Evolutionary conservation across 2,329 filamentous ascomycete species (phyloP).

Genomic region (Neofusicoccum kwambonambiense): DNA sequence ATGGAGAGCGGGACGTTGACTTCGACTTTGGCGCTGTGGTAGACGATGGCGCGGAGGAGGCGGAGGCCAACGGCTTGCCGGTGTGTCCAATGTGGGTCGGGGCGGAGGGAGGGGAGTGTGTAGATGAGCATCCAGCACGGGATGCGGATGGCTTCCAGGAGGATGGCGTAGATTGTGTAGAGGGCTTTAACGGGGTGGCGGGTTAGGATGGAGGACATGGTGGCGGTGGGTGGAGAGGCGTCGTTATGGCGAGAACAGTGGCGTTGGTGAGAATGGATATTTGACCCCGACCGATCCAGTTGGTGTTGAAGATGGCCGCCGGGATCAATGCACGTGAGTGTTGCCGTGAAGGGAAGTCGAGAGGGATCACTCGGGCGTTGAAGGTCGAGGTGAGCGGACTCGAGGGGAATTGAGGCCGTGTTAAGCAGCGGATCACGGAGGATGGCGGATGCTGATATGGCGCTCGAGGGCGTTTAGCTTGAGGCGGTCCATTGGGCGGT

Average conservation of each 20-base stretch:
- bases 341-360: not conserved
- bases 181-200: constrained; percentile 42
- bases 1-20: constrained; percentile 33
- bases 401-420: not conserved
- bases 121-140: constrained; percentile 44
- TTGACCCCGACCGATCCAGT: not conserved
- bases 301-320: not conserved
- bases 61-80: constrained; percentile 38
- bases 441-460: not conserved
- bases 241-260: not conserved
- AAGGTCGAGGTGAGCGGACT: no score
- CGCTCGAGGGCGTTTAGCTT: no score
- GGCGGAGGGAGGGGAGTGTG: constrained; percentile 34
- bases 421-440: not conserved
- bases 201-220: constrained; percentile 21
- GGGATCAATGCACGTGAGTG: not conserved
- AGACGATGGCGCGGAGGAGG: constrained; percentile 33
- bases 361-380: not conserved
- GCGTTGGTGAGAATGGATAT: not conserved
- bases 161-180: constrained; percentile 37
- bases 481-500: no score
- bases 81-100: constrained; percentile 40
- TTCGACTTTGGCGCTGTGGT: constrained; percentile 33
- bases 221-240: not conserved
- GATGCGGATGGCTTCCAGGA: constrained; percentile 32